Conservation (phyloP, 257 asterid genomes). For the Asclepias syriaca region DNA sequence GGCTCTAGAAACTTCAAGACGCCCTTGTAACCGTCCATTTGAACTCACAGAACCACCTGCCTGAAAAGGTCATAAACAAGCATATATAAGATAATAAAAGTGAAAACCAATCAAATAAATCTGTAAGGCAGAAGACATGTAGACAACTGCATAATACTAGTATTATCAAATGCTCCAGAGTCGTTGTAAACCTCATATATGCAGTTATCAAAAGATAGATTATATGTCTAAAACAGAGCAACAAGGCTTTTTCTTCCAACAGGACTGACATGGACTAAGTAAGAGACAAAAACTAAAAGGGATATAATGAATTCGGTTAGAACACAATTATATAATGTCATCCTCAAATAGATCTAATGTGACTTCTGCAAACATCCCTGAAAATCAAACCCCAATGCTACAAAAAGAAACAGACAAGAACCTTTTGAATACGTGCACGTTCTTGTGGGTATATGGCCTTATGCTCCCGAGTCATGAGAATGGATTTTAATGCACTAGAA, state of each 20-base stretch:
- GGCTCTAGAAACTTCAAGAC: slow-evolving; percentile 96
- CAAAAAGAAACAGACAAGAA: slow-evolving; percentile 1
- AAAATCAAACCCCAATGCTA: not conserved
- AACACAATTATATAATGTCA: too few species aligned
- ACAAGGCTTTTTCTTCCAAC: not conserved
- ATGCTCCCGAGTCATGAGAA: slow-evolving; percentile 85
- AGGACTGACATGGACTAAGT: not conserved
- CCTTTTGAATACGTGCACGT: slow-evolving; percentile 91
- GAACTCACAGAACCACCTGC: slow-evolving; percentile 90
- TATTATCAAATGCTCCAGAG: not conserved
- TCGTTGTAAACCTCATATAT: not conserved
- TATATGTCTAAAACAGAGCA: not conserved
- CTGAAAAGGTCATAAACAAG: slow-evolving; percentile 29
- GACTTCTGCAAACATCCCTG: not conserved
- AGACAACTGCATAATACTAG: not conserved
- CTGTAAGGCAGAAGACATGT: not conserved
- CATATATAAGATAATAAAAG: not conserved
- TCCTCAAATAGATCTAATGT: not conserved
- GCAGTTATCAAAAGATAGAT: not conserved
- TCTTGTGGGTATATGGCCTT: slow-evolving; percentile 90
- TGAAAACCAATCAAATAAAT: not conserved
- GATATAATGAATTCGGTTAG: not conserved
- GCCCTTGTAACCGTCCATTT: slow-evolving; percentile 84
- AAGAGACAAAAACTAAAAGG: not conserved
- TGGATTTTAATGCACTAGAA: slow-evolving; percentile 54